Base-by-base conservation (phyloP, 2,329 filamentous ascomycete genomes). In the Aspergillus brasiliensis region DNA sequence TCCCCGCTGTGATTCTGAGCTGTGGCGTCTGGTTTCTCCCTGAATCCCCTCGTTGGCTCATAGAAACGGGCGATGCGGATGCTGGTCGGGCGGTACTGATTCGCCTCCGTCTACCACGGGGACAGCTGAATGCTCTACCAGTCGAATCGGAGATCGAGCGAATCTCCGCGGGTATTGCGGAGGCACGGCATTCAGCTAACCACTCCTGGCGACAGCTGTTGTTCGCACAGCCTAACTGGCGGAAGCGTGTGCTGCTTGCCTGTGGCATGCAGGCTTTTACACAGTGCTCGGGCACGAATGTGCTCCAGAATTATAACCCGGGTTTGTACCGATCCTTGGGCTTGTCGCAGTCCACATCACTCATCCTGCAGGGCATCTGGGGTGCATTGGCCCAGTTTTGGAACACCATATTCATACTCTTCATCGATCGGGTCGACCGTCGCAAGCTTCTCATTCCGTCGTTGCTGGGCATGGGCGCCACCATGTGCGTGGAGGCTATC, bases 291-390 rank as follows among this genome's bases (percentile, higher is more conserved):
- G 81, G 81, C 8, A 78, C 80, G 58, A 82, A 81, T 48, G 75
- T 81, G 6, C 80, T 81, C 51, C 76, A 78, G 52, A 78, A 77
- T 60, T 80, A 81, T 47, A 75, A 77, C 3, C 72, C 77, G 0
- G 71, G 76, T 0, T 78, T 83, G 37, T 82, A 82, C 64, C 67
- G 70, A 11, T 73, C 77, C 3, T 73, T 83, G 0, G 79, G 80
- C 6, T 78, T 83, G 44, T 68, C 71, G 2, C 79, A 74, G 0
- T 75, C 76, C 7, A 79, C 75, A 1, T 80, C 81, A 0, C 75
- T 84, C 3, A 78, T 83, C 73, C 81, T 84, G 51, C 79, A 82
- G 61, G 82, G 81, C 3, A 78, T 84, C 62, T 81, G 77, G 65
- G 81, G 81, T 23, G 80, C 81, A 1, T 73, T 84, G 7, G 79